Percentiles rank a stretch among this genome's conserved stretches.
phyloP scores from a whole-genome alignment of 163 green algal species.

The Coccomyxa subellipsoidea region DNA sequence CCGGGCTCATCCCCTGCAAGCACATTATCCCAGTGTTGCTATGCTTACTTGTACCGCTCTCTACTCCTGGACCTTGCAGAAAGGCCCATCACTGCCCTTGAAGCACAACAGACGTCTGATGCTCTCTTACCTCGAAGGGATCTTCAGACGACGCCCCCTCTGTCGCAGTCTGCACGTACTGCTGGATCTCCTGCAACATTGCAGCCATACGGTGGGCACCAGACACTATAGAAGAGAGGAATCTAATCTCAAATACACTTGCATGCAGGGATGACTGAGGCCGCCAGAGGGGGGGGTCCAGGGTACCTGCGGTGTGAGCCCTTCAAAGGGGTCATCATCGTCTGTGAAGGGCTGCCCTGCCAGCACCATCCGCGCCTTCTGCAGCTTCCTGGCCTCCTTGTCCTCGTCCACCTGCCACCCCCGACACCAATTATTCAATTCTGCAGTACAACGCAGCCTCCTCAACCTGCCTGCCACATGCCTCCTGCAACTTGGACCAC shows the following conservation, averaged over 20 bases:
- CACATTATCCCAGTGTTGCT: background rate
- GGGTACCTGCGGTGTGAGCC: constrained; percentile 42
- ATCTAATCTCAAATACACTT: too few species aligned
- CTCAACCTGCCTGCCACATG: too few species aligned
- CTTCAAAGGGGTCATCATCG: constrained; percentile 58
- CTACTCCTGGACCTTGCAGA: background rate
- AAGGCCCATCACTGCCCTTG: background rate
- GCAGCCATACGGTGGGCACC: too few species aligned
- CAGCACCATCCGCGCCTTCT: constrained; percentile 41
- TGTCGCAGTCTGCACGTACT: constrained; percentile 40
- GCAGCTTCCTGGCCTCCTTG: constrained; percentile 37
- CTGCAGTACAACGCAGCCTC: background rate
- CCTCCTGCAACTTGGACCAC: too few species aligned
- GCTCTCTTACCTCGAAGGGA: constrained; percentile 50
- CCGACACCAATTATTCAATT: too few species aligned
- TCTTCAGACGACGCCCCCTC: constrained; percentile 33
- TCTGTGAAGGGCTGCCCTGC: constrained; percentile 39
- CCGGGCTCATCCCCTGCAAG: constrained; percentile 50
- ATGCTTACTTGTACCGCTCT: background rate
- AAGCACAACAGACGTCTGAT: background rate
- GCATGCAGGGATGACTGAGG: too few species aligned
- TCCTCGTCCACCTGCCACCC: constrained; percentile 33
- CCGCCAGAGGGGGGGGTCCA: too few species aligned
- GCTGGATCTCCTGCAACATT: constrained; percentile 45
- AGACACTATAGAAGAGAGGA: too few species aligned